Conservation (phyloP, 768 basidiomycete species). For the Leccinum subgranulosum region DNA sequence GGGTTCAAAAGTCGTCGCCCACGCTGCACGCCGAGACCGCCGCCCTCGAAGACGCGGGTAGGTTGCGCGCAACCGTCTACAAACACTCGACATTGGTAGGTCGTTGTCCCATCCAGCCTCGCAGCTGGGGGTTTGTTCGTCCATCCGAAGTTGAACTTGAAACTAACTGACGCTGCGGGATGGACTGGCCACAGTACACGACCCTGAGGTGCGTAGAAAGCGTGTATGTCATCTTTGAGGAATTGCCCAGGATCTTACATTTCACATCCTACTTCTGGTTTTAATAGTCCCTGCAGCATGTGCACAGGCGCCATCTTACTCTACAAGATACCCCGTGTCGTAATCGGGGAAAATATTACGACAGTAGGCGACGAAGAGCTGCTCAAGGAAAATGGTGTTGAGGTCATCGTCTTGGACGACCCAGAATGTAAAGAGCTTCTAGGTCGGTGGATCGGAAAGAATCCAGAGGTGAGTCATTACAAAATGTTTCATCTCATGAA, state of each 20-base stretch:
- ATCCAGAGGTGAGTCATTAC: conserved; percentile 44
- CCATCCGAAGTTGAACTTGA: neutral
- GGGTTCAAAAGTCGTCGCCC: conserved; percentile 41
- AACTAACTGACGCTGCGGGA: neutral
- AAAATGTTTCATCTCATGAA: neutral
- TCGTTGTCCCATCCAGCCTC: neutral
- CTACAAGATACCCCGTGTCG: conserved; percentile 62
- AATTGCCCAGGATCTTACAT: neutral
- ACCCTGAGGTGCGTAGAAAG: conserved; percentile 32
- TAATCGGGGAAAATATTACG: conserved; percentile 61
- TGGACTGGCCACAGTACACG: conserved; percentile 29
- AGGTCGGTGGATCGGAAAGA: conserved; percentile 50
- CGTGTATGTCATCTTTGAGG: neutral
- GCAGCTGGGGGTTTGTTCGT: neutral
- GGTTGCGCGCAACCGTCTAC: conserved; percentile 44
- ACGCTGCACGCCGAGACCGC: conserved; percentile 49
- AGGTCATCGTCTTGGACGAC: conserved; percentile 49
- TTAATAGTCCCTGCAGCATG: conserved; percentile 56
- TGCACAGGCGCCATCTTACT: conserved; percentile 62
- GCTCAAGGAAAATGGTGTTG: conserved; percentile 50
- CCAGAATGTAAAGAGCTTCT: conserved; percentile 53
- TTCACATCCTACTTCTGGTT: neutral
- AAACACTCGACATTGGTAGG: conserved; percentile 48
- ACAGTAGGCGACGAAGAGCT: conserved; percentile 56
- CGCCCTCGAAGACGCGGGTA: conserved; percentile 52